Percentiles rank a stretch among this genome's conserved stretches.
These are phyloP conservation scores for Friedmanniomyces simplex DNA, from an alignment of 495 filamentous ascomycete genomes.

Conservation along the genomic window DNA sequence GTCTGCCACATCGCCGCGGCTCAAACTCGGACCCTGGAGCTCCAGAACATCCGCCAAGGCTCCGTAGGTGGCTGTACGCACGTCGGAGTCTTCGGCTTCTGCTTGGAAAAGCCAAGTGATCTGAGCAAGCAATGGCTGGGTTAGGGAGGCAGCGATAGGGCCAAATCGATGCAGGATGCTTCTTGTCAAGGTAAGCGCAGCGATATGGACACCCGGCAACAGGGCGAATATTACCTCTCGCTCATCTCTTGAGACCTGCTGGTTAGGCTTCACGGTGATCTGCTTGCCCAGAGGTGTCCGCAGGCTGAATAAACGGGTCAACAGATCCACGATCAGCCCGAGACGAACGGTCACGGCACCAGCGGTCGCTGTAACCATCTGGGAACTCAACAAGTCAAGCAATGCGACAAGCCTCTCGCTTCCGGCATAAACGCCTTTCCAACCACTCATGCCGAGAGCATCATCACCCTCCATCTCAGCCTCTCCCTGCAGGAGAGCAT, in stretches of 20 bases:
- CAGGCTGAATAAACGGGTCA: constrained; percentile 55
- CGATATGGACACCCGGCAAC: constrained; percentile 62
- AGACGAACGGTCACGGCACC: constrained; percentile 52
- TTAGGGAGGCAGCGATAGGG: constrained; percentile 41
- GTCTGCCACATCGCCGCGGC: constrained; percentile 49
- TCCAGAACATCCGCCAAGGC: constrained; percentile 46
- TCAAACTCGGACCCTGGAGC: constrained; percentile 51
- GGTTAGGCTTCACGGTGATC: constrained; percentile 19
- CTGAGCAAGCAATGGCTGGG: constrained; percentile 54
- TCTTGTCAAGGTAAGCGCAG: constrained; percentile 49
- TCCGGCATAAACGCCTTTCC: constrained; percentile 63
- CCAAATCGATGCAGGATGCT: constrained; percentile 45
- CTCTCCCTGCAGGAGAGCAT: constrained; percentile 16
- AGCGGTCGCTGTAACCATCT: constrained; percentile 49
- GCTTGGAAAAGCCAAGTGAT: constrained; percentile 56
- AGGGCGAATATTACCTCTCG: constrained; percentile 60
- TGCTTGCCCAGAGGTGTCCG: constrained; percentile 31
- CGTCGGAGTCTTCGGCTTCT: constrained; percentile 34
- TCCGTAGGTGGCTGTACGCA: constrained; percentile 52
- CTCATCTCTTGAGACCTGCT: constrained; percentile 64
- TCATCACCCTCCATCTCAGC: constrained; percentile 35
- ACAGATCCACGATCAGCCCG: constrained; percentile 52
- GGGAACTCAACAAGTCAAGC: constrained; percentile 44
- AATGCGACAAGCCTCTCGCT: constrained; percentile 55
- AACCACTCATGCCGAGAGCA: constrained; percentile 47